These are phyloP conservation scores for slime mould (Dictyostelium discoideum) DNA, from an alignment of 78 protist genomes.

Conservation along the genomic window dicty_2.7 NC_007088.5:7489501-7490000, in stretches of 20 bases:
- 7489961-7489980: not conserved
- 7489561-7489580: not conserved
- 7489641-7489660: not conserved
- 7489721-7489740: not conserved
- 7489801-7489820: too few species aligned
- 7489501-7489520: not conserved
- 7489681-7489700: not conserved
- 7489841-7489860: not conserved
- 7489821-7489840: too few species aligned
- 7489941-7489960: not conserved
- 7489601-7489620: not conserved
- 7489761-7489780: too few species aligned
- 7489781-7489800: too few species aligned
- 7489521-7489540: not conserved
- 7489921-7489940: not conserved
- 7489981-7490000: slow-evolving; percentile 2
- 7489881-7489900: not conserved
- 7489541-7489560: not conserved
- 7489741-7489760: too few species aligned
- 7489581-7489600: not conserved
- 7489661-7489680: slow-evolving; percentile 1
- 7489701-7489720: not conserved
- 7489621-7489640: not conserved
- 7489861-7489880: not conserved
- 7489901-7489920: not conserved